A percentile compares a stretch with the other conserved stretches of the same genome.
Conservation (phyloP, 2,329 filamentous ascomycete species). For the Hypoxylon sp. region DNA sequence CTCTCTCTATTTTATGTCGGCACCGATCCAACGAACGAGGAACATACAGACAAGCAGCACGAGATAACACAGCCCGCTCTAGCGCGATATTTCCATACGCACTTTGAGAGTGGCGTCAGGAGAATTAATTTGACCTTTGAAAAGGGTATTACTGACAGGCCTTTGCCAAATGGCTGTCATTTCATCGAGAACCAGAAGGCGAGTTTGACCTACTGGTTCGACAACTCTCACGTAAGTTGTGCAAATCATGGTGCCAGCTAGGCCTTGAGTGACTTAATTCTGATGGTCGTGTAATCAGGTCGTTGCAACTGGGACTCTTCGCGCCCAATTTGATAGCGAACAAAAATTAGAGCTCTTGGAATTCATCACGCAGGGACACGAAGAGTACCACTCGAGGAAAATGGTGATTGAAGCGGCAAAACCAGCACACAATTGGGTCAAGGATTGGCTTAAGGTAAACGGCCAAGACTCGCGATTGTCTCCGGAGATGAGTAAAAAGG, state of each 20-base stretch:
- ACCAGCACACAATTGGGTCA: slow-evolving; percentile 74
- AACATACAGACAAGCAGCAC: slow-evolving; percentile 80
- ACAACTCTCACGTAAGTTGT: slow-evolving; percentile 81
- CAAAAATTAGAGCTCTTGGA: slow-evolving; percentile 89
- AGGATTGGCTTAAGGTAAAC: slow-evolving; percentile 75
- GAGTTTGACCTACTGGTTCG: slow-evolving; percentile 91
- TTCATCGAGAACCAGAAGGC: slow-evolving; percentile 83
- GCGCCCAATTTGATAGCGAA: slow-evolving; percentile 82
- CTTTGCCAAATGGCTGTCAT: slow-evolving; percentile 74
- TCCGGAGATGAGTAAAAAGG: slow-evolving; percentile 78
- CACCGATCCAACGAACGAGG: slow-evolving; percentile 59
- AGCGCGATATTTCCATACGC: slow-evolving; percentile 89
- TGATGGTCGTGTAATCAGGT: slow-evolving; percentile 67
- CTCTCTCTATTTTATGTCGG: slow-evolving; percentile 74
- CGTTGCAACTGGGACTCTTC: slow-evolving; percentile 81
- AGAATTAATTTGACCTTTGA: slow-evolving; percentile 90
- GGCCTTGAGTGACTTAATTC: slow-evolving; percentile 19
- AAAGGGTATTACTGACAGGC: slow-evolving; percentile 69
- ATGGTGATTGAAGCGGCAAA: slow-evolving; percentile 73
- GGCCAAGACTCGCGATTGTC: slow-evolving; percentile 70
- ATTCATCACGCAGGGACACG: slow-evolving; percentile 81
- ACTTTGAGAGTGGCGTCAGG: slow-evolving; percentile 88
- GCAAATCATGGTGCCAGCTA: not conserved
- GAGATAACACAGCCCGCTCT: slow-evolving; percentile 87
- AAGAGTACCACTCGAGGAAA: slow-evolving; percentile 85